Percentiles rank a stretch among this genome's conserved stretches.
phyloP scores from a whole-genome alignment of 2,329 filamentous ascomycete species.

The Sporothrix phasma region DNA sequence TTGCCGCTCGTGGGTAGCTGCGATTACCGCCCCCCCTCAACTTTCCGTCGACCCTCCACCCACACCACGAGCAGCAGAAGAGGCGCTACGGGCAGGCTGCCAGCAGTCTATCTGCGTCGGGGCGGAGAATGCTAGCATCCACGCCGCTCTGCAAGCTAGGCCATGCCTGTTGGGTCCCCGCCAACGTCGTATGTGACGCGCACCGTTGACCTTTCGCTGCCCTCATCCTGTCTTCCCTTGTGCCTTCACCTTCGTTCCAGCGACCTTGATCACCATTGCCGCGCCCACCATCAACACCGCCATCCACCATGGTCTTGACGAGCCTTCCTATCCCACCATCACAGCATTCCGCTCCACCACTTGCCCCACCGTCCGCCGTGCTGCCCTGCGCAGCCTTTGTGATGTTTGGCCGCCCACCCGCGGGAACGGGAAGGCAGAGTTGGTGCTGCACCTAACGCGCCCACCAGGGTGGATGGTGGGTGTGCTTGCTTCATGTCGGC shows the following conservation, averaged over 20 bases:
- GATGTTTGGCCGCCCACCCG: neutral
- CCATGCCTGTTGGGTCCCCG: neutral
- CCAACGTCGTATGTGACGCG: neutral
- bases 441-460: neutral
- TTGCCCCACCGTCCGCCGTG: neutral
- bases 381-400: neutral
- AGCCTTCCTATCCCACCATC: neutral
- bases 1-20: conserved; percentile 11
- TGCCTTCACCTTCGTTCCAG: neutral
- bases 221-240: neutral
- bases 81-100: neutral
- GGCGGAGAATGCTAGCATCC: neutral
- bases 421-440: neutral
- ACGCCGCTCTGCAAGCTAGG: neutral
- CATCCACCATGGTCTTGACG: neutral
- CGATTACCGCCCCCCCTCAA: neutral
- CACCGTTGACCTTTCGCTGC: conserved; percentile 2
- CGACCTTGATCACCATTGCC: conserved; percentile 1
- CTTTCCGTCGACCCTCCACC: neutral
- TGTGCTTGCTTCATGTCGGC: conserved; percentile 3
- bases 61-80: conserved; percentile 1
- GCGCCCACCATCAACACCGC: neutral
- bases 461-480: conserved; percentile 8
- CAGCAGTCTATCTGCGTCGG: neutral
- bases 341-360: conserved; percentile 6